Evolutionary conservation across 2,329 filamentous ascomycete genomes (phyloP).

Genomic region (Ophiostoma sp.): DNA sequence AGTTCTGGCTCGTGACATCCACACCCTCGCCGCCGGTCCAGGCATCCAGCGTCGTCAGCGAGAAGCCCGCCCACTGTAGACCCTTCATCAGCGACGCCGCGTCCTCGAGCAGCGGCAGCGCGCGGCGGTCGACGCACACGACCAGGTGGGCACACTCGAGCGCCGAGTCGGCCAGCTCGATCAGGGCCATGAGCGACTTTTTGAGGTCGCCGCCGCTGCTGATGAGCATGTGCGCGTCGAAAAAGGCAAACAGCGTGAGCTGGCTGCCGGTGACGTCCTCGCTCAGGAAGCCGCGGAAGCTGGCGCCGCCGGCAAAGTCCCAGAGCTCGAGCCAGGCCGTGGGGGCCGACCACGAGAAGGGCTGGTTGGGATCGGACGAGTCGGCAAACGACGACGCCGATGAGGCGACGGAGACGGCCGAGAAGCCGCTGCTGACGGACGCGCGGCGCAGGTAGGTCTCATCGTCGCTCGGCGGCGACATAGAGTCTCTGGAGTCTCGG

Average conservation of each 20-base stretch:
- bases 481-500: neutral
- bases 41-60: conserved; percentile 70
- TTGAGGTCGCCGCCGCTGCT: conserved; percentile 70
- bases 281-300: conserved; percentile 80
- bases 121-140: conserved; percentile 67
- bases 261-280: conserved; percentile 49
- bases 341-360: conserved; percentile 33
- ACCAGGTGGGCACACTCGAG: conserved; percentile 73
- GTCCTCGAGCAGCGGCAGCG: conserved; percentile 48
- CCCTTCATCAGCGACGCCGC: conserved; percentile 69
- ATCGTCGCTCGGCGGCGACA: conserved; percentile 22
- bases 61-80: conserved; percentile 90
- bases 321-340: conserved; percentile 70
- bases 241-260: conserved; percentile 69
- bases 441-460: conserved; percentile 35
- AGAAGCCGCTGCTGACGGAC: conserved; percentile 18
- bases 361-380: conserved; percentile 23
- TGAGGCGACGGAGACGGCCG: neutral
- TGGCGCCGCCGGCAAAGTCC: conserved; percentile 79
- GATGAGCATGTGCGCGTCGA: conserved; percentile 60
- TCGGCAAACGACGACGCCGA: neutral
- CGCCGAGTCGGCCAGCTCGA: conserved; percentile 75
- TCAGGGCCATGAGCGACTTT: conserved; percentile 84
- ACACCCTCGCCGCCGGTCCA: conserved; percentile 55
- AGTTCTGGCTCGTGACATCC: conserved; percentile 59